Evolutionary conservation across 1,139 yeast genomes (phyloP), one percentile per base, ranked within the genome.

Genomic region (Debaryomyces nepalensis): DNA sequence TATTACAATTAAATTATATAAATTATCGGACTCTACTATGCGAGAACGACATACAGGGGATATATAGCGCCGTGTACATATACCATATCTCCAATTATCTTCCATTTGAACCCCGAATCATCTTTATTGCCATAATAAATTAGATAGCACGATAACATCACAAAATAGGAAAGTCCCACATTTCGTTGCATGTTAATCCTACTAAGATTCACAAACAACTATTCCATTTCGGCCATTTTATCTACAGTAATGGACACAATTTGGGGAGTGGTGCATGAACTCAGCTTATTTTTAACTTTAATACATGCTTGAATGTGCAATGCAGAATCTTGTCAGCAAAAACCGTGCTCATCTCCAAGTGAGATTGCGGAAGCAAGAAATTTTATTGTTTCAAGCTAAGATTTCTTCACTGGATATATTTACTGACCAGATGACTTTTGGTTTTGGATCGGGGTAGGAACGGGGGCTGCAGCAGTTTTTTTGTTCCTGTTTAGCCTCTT

Each of bases 391-490:
- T 16, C 14, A 10, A 15, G 18, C 6, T 14, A 16, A 16, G 15
- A 11, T 16, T 29, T 29, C 14, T 15, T 12, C n/a, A 16, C 6
- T 29, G n/a, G 7, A 7, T 10, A 20, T 12, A 4, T 12, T 16
- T 26, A 34, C 19, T 34, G 29, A n/a, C 22, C 29, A 4, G 37
- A 5, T n/a, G 37, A 18, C 23, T 34, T 34, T 14, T 34, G 37
- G 16, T 34, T 36, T 26, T 35, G 44, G 18, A 45, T 26, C 6
- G 51, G 50, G 26, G 51, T 50, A 3, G 68, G 68, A 7, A 63
- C 58, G 1, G 77, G 77, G 1, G 77, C 77, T 3, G 75, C 75
- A 2, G 75, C 74, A 5, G 68, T 70, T 49, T 68, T 70, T 50
- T 63, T 64, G 38, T 56, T 62, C 39, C 72, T 55, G 5, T 44